Evolutionary conservation across 2,329 filamentous ascomycete genomes (phyloP), one percentile per base, ranked within the genome.

Genomic region (Coniella vitis): DNA sequence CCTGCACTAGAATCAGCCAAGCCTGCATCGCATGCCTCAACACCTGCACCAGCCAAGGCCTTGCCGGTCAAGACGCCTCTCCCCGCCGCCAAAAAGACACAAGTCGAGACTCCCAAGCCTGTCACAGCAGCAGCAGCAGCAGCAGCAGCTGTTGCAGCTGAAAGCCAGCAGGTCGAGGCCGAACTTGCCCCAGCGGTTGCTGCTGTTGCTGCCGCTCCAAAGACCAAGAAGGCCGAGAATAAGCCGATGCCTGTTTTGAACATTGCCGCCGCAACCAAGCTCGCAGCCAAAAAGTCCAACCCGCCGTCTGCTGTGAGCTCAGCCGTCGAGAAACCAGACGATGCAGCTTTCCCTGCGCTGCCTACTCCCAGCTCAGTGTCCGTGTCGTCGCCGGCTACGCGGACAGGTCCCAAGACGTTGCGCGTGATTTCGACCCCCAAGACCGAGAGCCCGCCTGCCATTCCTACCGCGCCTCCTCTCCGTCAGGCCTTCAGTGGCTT

Each of bases 401-500:
- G 76, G 13, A 31, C 22, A 42, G 75, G 69, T 1, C 78, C 83
- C 0, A 84, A 84, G 60, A 87, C 83, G 1, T 64, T 90, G 32
- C 76, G 85, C n/a, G 73, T 90, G 7, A 72, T 86, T n/a, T 72
- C 82, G 17, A 83, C 81, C 0, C 77, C 82, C 1, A 87, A 80
- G 61, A 65, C 72, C 1, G 84, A 87, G 57, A 63, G 66, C 1
- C 72, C 79, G 2, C 68, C 73, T 1, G 57, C 32, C 49, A 55
- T 49, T 2, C 52, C 54, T 19, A 61, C 68, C 25, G 56, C 70
- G 40, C 62, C 65, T 19, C 58, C 69, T 72, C 5, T 78, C 70
- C 52, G 66, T 75, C 38, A 69, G 69, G 21, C 78, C 70, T 13
- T 60, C 20, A 59, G 59, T 45, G 52, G 63, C 31, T 17, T 51